Conservation (phyloP, 495 filamentous ascomycete genomes). For the Daldinia concentrica region DNA sequence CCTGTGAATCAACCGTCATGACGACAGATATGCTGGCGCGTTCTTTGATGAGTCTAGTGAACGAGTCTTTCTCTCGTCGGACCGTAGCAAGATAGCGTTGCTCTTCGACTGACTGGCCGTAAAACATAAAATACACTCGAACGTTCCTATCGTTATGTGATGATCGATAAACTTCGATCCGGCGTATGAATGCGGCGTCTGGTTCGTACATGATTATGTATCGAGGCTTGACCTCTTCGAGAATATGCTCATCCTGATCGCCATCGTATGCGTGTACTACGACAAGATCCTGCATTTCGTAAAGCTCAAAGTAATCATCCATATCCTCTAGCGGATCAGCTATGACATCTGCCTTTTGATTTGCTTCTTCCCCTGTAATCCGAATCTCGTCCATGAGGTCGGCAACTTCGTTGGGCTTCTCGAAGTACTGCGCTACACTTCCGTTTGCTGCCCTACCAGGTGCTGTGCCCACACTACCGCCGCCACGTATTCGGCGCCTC, state of each 20-base stretch:
- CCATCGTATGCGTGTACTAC: conserved; percentile 90
- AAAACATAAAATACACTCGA: conserved; percentile 95
- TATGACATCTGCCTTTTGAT: conserved; percentile 78
- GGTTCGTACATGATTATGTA: conserved; percentile 99
- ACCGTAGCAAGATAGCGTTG: conserved; percentile 92
- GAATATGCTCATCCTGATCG: conserved; percentile 93
- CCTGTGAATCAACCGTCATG: conserved; percentile 73
- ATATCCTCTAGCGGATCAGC: conserved; percentile 86
- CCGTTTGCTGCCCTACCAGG: conserved; percentile 61
- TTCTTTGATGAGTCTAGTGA: conserved; percentile 91
- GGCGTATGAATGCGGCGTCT: conserved; percentile 91
- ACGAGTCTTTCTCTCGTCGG: conserved; percentile 92
- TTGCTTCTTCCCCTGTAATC: conserved; percentile 80
- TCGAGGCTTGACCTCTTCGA: conserved; percentile 90
- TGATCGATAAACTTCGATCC: conserved; percentile 94
- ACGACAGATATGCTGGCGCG: conserved; percentile 92
- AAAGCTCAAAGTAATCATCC: conserved; percentile 91
- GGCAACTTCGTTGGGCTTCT: conserved; percentile 59
- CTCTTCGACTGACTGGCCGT: conserved; percentile 93
- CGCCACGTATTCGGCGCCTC: conserved; percentile 86
- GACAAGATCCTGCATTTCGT: conserved; percentile 88
- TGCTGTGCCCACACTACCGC: conserved; percentile 65
- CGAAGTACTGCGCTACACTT: conserved; percentile 60
- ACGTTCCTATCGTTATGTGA: conserved; percentile 91
- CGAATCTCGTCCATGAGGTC: conserved; percentile 73